phyloP scores from a whole-genome alignment of 2,329 filamentous ascomycete genomes.

The Diplodia seriata region DNA sequence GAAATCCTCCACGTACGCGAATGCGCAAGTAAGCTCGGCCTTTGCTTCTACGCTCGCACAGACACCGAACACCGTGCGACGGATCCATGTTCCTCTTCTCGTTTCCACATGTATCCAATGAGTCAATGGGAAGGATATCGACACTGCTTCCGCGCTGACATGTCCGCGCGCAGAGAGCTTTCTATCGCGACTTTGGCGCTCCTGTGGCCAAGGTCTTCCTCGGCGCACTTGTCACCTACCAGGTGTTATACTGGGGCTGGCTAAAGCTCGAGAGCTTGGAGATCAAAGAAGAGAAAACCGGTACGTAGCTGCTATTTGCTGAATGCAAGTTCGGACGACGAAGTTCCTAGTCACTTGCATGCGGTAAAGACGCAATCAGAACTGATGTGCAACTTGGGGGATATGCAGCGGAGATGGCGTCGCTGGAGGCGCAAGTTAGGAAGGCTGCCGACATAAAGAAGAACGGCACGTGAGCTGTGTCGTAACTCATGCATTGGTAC shows the following conservation, averaged over 20 bases:
- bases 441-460: not conserved
- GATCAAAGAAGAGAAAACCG: conserved; percentile 64
- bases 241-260: conserved; percentile 78
- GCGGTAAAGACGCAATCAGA: not conserved
- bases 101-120: not conserved
- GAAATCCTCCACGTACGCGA: conserved; percentile 23
- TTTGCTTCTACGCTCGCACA: not conserved
- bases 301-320: conserved; percentile 48
- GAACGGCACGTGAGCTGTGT: not conserved
- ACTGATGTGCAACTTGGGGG: conserved; percentile 10
- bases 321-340: not conserved
- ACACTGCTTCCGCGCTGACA: not conserved
- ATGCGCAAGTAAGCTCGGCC: conserved; percentile 24
- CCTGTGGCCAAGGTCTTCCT: conserved; percentile 77
- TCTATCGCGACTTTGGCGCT: conserved; percentile 77
- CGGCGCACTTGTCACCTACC: conserved; percentile 78
- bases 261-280: conserved; percentile 76
- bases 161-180: conserved; percentile 59
- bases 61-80: not conserved
- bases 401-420: conserved; percentile 26
- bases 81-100: not conserved
- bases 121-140: not conserved
- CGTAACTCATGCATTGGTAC: not conserved
- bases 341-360: not conserved
- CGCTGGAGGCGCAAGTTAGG: conserved; percentile 22